A percentile compares a stretch with the other conserved stretches of the same genome.
These are phyloP conservation scores for Ustilago esculenta DNA, from an alignment of 1,284 basidiomycete genomes.

Conservation along the genomic window DNA sequence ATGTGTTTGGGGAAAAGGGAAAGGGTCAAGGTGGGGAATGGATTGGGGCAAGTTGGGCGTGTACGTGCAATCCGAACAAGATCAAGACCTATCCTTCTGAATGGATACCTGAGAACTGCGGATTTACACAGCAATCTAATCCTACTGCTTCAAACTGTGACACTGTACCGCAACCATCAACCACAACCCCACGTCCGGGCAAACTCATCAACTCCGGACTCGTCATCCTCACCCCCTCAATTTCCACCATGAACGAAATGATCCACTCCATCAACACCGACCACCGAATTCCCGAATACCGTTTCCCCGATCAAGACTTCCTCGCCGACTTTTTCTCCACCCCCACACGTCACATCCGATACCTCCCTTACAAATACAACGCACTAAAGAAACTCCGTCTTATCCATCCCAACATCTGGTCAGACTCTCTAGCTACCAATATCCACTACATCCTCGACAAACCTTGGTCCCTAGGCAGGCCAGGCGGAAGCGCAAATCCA, in stretches of 20 bases:
- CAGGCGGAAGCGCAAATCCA: conserved; percentile 6
- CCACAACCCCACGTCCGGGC: conserved; percentile 76
- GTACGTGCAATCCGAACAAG: conserved; percentile 90
- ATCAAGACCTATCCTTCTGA: conserved; percentile 84
- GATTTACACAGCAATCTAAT: conserved; percentile 73
- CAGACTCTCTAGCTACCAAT: conserved; percentile 75
- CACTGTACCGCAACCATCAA: conserved; percentile 66
- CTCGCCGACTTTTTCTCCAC: conserved; percentile 79
- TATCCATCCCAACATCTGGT: conserved; percentile 78
- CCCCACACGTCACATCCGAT: conserved; percentile 69
- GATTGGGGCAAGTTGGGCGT: conserved; percentile 87
- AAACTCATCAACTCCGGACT: conserved; percentile 86
- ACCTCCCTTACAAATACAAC: conserved; percentile 84
- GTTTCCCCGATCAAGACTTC: conserved; percentile 92
- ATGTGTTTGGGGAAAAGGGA: conserved; percentile 63
- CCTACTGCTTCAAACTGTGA: conserved; percentile 69
- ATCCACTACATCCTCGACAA: conserved; percentile 62
- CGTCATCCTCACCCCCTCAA: conserved; percentile 80
- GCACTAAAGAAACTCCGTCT: conserved; percentile 80
- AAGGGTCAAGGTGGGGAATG: conserved; percentile 70
- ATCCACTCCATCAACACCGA: conserved; percentile 75
- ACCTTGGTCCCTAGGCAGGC: conserved; percentile 51
- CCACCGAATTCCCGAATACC: conserved; percentile 76
- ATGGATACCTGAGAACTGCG: conserved; percentile 91
- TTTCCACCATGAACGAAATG: conserved; percentile 72